These are phyloP conservation scores for Pythium dissimile DNA, from an alignment of 352 stramenopile species.

Conservation along the genomic window DNA sequence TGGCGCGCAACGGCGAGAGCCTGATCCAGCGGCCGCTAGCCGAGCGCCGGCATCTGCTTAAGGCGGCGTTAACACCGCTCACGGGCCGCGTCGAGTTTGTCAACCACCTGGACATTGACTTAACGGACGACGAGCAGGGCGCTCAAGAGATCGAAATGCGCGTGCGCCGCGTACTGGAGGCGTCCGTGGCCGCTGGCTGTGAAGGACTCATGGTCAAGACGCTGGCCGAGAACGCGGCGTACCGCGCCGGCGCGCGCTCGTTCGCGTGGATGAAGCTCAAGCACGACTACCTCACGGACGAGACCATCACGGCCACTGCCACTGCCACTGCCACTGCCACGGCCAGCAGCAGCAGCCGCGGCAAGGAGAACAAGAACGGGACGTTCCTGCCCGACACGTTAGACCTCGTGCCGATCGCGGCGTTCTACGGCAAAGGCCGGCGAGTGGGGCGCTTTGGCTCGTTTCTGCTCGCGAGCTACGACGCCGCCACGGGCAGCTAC, in stretches of 20 bases:
- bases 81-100: slow-evolving; percentile 63
- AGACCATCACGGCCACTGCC: no score
- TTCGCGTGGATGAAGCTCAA: slow-evolving; percentile 88
- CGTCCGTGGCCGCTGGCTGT: slow-evolving; percentile 55
- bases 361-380: slow-evolving; percentile 25
- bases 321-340: no score
- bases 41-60: slow-evolving; percentile 42
- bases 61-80: slow-evolving; percentile 28
- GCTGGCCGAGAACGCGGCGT: slow-evolving; percentile 43
- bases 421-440: slow-evolving; percentile 95
- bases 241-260: slow-evolving; percentile 63
- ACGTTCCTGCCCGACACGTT: slow-evolving; percentile 86
- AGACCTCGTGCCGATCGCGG: slow-evolving; percentile 98
- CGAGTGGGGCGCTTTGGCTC: slow-evolving; percentile 95
- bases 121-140: slow-evolving; percentile 5
- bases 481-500: slow-evolving; percentile 92
- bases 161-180: slow-evolving; percentile 39
- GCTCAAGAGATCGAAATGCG: background rate
- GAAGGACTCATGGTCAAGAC: slow-evolving; percentile 82
- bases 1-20: slow-evolving; percentile 43
- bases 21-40: slow-evolving; percentile 26
- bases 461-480: slow-evolving; percentile 97
- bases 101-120: slow-evolving; percentile 41
- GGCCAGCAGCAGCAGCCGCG: no score
- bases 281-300: slow-evolving; percentile 63